Evolutionary conservation across 1,284 basidiomycete genomes (phyloP).

Genomic region (Austroboletus rostrupii): DNA sequence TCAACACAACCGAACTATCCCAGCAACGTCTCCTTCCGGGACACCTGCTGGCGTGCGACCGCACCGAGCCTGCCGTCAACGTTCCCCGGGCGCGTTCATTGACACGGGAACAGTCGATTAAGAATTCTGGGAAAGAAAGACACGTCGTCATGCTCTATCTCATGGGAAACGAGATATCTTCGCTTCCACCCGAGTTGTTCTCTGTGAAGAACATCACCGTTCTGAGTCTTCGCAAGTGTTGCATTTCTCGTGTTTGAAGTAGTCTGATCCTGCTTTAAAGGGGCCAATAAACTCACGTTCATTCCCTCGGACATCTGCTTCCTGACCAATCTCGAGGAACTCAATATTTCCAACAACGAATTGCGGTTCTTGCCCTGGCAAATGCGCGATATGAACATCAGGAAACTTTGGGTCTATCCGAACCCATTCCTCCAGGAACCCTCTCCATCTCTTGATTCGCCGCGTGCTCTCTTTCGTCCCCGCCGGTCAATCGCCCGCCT

Average conservation of each 20-base stretch:
- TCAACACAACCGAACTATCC: constrained; percentile 29
- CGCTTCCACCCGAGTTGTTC: constrained; percentile 28
- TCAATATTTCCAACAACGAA: constrained; percentile 61
- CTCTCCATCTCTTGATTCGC: neutral
- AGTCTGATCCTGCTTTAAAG: constrained; percentile 12
- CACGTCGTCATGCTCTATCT: constrained; percentile 32
- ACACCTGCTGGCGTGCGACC: constrained; percentile 18
- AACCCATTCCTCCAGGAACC: constrained; percentile 54
- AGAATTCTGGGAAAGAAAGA: constrained; percentile 31
- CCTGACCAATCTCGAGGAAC: constrained; percentile 50
- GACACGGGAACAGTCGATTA: constrained; percentile 30
- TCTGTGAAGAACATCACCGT: constrained; percentile 28
- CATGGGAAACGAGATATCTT: constrained; percentile 23
- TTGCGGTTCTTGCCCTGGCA: constrained; percentile 64
- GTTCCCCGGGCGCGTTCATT: constrained; percentile 25
- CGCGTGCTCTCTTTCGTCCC: neutral
- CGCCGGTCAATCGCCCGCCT: constrained; percentile 20
- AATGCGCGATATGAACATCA: constrained; percentile 51
- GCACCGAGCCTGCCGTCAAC: constrained; percentile 21
- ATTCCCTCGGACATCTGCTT: constrained; percentile 64
- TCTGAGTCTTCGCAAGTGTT: constrained; percentile 30
- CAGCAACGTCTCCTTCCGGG: constrained; percentile 24
- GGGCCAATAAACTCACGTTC: constrained; percentile 44
- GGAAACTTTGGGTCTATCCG: constrained; percentile 43
- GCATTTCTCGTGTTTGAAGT: neutral